Evolutionary conservation across 1,284 basidiomycete species (phyloP).

Genomic region (Papiliotrema flavescens): DNA sequence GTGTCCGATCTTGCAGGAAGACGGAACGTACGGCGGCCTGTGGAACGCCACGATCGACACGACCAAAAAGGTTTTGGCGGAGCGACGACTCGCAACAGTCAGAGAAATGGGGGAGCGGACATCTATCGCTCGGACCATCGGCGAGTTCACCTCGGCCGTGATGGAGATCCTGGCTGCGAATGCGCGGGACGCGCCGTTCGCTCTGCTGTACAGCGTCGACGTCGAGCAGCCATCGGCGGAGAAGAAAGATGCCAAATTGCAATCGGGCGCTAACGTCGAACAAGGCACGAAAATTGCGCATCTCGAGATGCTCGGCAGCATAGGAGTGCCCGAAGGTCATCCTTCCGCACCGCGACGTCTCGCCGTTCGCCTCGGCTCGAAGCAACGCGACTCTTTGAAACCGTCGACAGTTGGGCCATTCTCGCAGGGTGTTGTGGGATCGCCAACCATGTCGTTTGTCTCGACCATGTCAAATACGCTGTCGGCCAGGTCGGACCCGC

Average conservation of each 20-base stretch:
- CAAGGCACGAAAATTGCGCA: constrained; percentile 1
- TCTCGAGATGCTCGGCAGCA: constrained; percentile 25
- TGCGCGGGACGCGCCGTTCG: constrained; percentile 40
- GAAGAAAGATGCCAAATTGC: constrained; percentile 1
- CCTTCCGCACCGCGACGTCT: constrained; percentile 25
- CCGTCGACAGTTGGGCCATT: constrained; percentile 8
- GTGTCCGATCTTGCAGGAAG: constrained; percentile 38
- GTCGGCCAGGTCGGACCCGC: not conserved
- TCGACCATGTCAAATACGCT: constrained; percentile 21
- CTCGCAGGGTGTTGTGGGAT: constrained; percentile 18
- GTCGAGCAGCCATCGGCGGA: not conserved
- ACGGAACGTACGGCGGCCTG: constrained; percentile 36
- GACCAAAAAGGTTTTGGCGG: constrained; percentile 33
- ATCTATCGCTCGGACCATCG: constrained; percentile 31
- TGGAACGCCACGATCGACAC: constrained; percentile 42
- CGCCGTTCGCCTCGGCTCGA: constrained; percentile 7
- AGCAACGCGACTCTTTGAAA: constrained; percentile 6
- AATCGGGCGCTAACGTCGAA: no score
- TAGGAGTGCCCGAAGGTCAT: constrained; percentile 43
- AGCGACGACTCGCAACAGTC: constrained; percentile 28
- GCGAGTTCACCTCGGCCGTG: constrained; percentile 38
- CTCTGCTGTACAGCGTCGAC: constrained; percentile 41
- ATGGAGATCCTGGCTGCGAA: constrained; percentile 33
- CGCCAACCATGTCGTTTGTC: constrained; percentile 32
- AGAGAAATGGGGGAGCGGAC: constrained; percentile 43